Evolutionary conservation across 495 filamentous ascomycete species (phyloP), one percentile per base, ranked within the genome.

Genomic region (Baudoinia panamericana): DNA sequence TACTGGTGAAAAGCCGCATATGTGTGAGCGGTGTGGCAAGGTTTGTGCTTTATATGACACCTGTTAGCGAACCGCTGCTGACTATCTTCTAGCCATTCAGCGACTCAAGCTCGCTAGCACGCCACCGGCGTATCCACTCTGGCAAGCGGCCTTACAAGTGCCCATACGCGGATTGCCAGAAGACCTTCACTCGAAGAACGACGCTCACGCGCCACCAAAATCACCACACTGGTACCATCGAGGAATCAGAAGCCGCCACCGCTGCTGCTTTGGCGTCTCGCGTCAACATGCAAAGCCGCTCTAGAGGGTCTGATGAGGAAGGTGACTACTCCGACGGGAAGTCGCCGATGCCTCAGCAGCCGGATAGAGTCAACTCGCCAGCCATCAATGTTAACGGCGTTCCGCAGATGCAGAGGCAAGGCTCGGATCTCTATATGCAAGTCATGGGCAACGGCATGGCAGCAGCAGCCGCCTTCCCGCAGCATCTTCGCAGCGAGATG

Each of bases 71-170:
- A 8, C 4, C 11, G 3, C 11, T 18, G 34, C 56, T 57, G 41
- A 59, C 45, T 43, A 44, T 18, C 28, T 36, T 38, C 22, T 27
- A 96, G 90, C 88, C 87, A n/a, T 97, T 97, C 55, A 95, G 88
- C 56, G 90, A 97, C 60, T 94, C 87, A 13, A 95, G 88, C 52
- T 96, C 90, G 7, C 64, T 97, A 25, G 90, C 90, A 15, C 71
- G 90, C 26, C 90, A 97, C 64, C 79, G 90, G 19, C 74, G 90
- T 21, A 97, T 95, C 46, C 90, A 97, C 54, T 93, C 84, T 17
- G 90, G 90, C 17, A 94, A 92, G 56, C 75, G 90, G 26, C 90
- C 90, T 2, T 97, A 96, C 66, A 93, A 94, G 56, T 97, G 90
- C 60, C 88, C 88, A 1, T 97, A 88, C 53, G 86, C 84, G 11